phyloP scores from a whole-genome alignment of 2,329 filamentous ascomycete genomes.

The Pestalotiopsis sp. region DNA sequence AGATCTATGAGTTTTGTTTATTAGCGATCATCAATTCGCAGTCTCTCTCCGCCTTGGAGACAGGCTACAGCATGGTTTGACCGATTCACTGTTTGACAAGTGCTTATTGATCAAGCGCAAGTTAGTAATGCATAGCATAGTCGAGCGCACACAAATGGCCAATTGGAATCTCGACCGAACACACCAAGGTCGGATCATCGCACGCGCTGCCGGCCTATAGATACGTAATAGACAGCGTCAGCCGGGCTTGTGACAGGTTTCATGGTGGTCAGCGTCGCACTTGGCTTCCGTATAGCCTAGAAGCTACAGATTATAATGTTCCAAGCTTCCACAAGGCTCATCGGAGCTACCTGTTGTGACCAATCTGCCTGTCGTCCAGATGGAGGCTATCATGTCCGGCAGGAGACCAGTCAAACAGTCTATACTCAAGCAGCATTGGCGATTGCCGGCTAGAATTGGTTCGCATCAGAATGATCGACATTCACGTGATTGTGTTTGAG shows the following conservation, averaged over 20 bases:
- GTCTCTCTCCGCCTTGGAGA: background rate
- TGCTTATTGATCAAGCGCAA: background rate
- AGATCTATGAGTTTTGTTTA: background rate
- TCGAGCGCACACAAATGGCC: background rate
- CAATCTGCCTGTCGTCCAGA: background rate
- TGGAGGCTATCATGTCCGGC: background rate
- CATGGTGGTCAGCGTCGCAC: background rate
- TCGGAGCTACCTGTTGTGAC: background rate
- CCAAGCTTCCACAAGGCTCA: background rate
- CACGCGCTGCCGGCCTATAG: background rate
- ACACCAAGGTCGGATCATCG: background rate
- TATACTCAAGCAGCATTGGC: background rate
- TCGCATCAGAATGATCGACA: constrained; percentile 23
- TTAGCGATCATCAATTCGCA: background rate
- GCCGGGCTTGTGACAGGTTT: background rate
- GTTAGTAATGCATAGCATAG: background rate
- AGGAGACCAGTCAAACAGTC: background rate
- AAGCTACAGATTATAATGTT: background rate
- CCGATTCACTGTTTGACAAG: background rate
- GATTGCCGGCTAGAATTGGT: background rate
- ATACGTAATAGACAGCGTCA: background rate
- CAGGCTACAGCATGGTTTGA: background rate
- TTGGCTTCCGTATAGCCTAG: background rate
- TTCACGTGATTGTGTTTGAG: constrained; percentile 18
- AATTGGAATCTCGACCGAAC: background rate